A percentile compares a stretch with the other conserved stretches of the same genome.
Evolutionary conservation across 2,329 filamentous ascomycete genomes (phyloP).

Genomic region (Penicillium sp.): DNA sequence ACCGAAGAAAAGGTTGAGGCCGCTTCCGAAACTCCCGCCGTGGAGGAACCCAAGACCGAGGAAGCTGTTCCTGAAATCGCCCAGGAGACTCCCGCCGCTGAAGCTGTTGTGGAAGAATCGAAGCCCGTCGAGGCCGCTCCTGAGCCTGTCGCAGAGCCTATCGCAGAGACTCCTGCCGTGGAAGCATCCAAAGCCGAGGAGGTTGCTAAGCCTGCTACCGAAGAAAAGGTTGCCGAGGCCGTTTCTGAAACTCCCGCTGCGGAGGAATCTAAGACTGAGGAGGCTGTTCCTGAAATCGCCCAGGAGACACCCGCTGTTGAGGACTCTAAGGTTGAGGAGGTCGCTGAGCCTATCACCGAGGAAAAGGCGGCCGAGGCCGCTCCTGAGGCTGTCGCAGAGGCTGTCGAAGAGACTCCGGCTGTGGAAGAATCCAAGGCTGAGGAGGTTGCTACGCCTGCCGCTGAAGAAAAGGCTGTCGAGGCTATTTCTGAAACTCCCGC

Average conservation of each 20-base stretch:
- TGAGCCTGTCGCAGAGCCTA: neutral
- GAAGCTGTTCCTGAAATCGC: constrained; percentile 1
- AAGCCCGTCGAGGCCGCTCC: constrained; percentile 1
- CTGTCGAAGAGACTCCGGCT: neutral
- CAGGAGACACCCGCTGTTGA: constrained; percentile 1
- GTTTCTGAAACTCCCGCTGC: neutral
- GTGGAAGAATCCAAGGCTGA: neutral
- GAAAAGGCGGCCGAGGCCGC: constrained; percentile 3
- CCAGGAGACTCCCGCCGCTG: neutral
- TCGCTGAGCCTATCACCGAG: neutral
- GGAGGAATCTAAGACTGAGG: neutral
- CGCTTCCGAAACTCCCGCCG: neutral
- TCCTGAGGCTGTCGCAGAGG: neutral
- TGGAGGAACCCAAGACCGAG: neutral
- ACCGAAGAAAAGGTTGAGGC: constrained; percentile 4
- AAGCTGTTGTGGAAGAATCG: constrained; percentile 8
- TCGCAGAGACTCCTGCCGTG: neutral
- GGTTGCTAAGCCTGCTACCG: neutral
- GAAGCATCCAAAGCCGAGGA: constrained; percentile 1
- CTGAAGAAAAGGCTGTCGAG: neutral
- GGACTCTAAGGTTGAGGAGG: neutral
- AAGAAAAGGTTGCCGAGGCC: neutral
- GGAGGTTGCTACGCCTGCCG: neutral
- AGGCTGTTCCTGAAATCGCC: constrained; percentile 7
- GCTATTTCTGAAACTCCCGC: constrained; percentile 7